Conservation (phyloP, 306 rosid genomes). For the Pueraria montana region DNA sequence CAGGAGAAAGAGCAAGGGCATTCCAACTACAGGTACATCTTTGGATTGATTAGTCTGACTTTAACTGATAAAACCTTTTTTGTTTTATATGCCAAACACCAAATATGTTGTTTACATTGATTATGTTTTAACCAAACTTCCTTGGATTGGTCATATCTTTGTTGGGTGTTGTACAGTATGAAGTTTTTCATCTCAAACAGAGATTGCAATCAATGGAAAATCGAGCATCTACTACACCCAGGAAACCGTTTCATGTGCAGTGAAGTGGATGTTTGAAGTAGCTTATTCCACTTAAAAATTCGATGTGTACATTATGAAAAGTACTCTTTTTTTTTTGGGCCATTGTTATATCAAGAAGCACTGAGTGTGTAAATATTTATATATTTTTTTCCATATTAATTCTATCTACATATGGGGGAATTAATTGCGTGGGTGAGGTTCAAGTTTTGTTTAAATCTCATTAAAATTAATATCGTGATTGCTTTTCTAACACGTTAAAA, state of each 20-base stretch:
- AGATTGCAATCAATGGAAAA: constrained; percentile 93
- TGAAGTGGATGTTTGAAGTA: constrained; percentile 12
- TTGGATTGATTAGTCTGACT: no score
- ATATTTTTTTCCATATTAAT: not conserved
- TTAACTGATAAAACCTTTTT: not conserved
- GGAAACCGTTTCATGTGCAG: constrained; percentile 88
- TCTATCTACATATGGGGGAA: not conserved
- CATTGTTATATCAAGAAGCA: not conserved
- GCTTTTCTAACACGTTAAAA: no score
- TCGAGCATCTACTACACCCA: constrained; percentile 87
- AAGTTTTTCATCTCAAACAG: constrained; percentile 96
- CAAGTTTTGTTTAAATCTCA: not conserved
- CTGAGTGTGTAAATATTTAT: not conserved
- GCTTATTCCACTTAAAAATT: not conserved
- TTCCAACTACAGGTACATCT: constrained; percentile 88
- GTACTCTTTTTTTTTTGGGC: not conserved
- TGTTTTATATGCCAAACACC: not conserved
- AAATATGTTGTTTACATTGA: no score
- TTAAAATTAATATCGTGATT: no score
- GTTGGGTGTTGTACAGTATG: constrained; percentile 64
- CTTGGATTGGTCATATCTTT: not conserved
- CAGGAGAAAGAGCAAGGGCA: constrained; percentile 90
- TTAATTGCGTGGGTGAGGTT: not conserved
- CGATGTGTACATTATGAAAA: constrained; percentile 20
- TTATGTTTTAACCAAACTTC: not conserved